Base-by-base conservation (phyloP, 129 eudicot species). In the Cynara cardunculus region DNA sequence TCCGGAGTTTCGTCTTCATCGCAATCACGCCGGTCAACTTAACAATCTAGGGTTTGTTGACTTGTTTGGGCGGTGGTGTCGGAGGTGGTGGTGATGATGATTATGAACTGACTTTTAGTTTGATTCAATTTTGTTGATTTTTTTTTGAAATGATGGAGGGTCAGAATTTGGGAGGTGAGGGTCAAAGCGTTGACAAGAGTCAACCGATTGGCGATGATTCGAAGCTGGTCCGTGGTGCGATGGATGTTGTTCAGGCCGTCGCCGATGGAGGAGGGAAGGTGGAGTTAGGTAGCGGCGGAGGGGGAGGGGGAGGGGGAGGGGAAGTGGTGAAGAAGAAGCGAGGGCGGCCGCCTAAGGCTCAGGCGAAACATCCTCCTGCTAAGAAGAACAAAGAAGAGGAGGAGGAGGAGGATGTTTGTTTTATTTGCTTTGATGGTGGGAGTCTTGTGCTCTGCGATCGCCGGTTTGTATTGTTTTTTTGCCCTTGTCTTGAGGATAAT, bases 401-500 rank as follows among this genome's bases (percentile, higher is more conserved):
- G 24, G 82, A 77, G 2, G 86, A 83, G 3, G 98, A 94, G 64
- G 99, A 95, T 79, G 99, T 95, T 16, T 95, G 99, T 80, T 95
- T 95, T 77, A 95, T 95, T 12, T 95, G 99, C 86, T 95, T 95
- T 77, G 99, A 95, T 79, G 99, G 97, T 8, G 99, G 99, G 67
- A 86, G 84, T 44, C 94, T 95, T 24, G 97, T 95, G 73, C 92
- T 95, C 2, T 95, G 97, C 69, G 97, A 95, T 88, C 96, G 90
- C 72, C 89, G 89, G 99, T 95, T 83, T 80, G 72, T 59, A 86
- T 80, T 74, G 11, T 1, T 76, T 80, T 53, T 19, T 32, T 49
- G 26, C 39, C 13, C 5, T 21, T 69, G 46, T 27, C 12, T 69
- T 46, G 31, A 19, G 53, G 25, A 10, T 65, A 25, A 35, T 78